These are phyloP conservation scores for Fusarium stilboides DNA, from an alignment of 2,329 filamentous ascomycete species.

Conservation along the genomic window DNA sequence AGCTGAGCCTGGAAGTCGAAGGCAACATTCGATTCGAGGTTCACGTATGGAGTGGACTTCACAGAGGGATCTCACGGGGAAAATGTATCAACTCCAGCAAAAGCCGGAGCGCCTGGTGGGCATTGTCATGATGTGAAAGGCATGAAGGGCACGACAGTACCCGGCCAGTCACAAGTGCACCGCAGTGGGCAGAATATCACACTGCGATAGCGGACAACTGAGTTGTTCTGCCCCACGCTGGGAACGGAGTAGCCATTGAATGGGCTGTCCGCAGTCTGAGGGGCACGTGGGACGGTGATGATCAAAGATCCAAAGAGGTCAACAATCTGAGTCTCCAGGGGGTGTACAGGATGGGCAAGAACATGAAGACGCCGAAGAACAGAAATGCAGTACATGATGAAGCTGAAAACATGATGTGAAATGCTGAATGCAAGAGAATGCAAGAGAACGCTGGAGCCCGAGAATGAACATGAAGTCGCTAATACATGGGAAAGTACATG, in stretches of 20 bases:
- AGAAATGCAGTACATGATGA: neutral
- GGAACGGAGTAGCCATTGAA: slow-evolving; percentile 1
- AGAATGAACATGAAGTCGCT: neutral
- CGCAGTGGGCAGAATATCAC: neutral
- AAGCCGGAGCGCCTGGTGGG: neutral
- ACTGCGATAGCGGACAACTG: slow-evolving; percentile 1
- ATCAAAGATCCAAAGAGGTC: slow-evolving; percentile 19
- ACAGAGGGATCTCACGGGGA: slow-evolving; percentile 4
- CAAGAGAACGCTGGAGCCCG: neutral
- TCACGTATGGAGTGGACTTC: slow-evolving; percentile 12
- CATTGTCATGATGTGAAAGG: slow-evolving; percentile 12
- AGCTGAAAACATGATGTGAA: neutral
- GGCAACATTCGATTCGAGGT: neutral
- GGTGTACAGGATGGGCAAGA: slow-evolving; percentile 7
- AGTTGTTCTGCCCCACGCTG: neutral
- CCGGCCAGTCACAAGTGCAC: slow-evolving; percentile 7
- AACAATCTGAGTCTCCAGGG: slow-evolving; percentile 24
- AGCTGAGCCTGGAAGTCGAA: slow-evolving; percentile 21
- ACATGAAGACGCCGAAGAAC: slow-evolving; percentile 23
- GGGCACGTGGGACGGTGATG: slow-evolving; percentile 20
- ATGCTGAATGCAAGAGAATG: neutral
- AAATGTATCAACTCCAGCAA: slow-evolving; percentile 4
- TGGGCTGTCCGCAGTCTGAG: neutral
- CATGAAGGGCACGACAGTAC: neutral
- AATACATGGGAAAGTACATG: neutral